Conservation (phyloP, 176 grass and related monocot genomes). For the Avena eriantha region DNA sequence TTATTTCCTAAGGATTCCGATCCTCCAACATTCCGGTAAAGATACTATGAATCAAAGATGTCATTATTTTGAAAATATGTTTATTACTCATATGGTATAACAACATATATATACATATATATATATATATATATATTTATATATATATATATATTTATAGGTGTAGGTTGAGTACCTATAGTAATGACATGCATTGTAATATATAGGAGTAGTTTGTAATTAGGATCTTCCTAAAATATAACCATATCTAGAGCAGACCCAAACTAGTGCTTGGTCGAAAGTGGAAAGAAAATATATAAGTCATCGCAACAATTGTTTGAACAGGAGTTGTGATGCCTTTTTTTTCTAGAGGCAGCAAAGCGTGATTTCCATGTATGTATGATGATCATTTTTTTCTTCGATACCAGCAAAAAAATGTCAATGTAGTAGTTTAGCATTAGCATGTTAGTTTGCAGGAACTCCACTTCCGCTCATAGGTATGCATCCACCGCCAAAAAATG, state of each 20-base stretch:
- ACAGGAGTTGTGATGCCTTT: neutral
- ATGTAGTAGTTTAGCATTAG: neutral
- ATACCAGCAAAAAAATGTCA: no score
- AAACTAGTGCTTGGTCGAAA: neutral
- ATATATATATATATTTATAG: neutral
- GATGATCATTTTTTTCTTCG: neutral
- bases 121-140: no score
- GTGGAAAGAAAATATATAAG: neutral
- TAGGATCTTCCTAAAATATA: neutral
- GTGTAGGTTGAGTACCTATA: neutral
- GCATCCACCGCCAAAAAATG: no score
- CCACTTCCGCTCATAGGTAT: no score
- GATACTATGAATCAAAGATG: neutral
- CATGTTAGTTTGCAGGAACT: neutral
- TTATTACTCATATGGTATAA: neutral
- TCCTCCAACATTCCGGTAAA: neutral
- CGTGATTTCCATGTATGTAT: neutral
- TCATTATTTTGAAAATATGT: neutral
- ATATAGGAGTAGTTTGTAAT: neutral
- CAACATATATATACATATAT: neutral
- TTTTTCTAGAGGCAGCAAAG: neutral
- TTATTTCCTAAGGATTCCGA: neutral
- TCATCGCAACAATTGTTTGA: neutral
- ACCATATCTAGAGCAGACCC: neutral
- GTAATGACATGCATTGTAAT: neutral